Base-by-base conservation (phyloP, 2,329 filamentous ascomycete species). In the Botrytis tulipae region DNA sequence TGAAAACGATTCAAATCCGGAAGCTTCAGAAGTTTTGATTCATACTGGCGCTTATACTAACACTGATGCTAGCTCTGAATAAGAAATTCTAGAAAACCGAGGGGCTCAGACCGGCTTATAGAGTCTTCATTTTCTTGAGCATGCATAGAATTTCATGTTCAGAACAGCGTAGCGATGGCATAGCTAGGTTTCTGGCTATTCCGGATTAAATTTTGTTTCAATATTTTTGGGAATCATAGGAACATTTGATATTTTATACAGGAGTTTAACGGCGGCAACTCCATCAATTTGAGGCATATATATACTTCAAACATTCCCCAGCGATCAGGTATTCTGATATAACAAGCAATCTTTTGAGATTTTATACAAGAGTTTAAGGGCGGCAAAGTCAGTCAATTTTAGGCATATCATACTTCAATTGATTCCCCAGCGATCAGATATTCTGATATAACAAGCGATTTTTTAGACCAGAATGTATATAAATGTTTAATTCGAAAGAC, bases 1-100 rank as follows among this genome's bases (percentile, higher is more conserved):
- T n/a, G 4, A 16, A n/a, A 1, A 12, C 4, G 4, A 0, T n/a
- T n/a, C 10, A 54, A 16, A 0, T 4, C 12, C 6, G 25, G 3
- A n/a, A 7, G 4, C n/a, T 54, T 51, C 48, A 51, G 12, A 51
- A 7, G 1, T 1, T n/a, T 2, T 3, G 0, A 7, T 7, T 5
- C 12, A 54, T 54, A 16, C 48, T 54, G 12, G 12, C 4, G 37
- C 10, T 40, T 1, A 40, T 10, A 40, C 10, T 10, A 40, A 40
- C 37, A 7, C 37, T 10, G 25, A 54, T 54, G 8, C 48, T 16
- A 14, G 12, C 12, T 14, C 25, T n/a, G 4, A 22, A 10, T 12
- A 2, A 25, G 46, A 1, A 48, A 10, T 48, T 10, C 0, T 25
- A 25, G 20, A 9, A 48, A 48, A 10, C 9, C 20, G 9, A 48